Conservation (phyloP, 2,329 filamentous ascomycete genomes). For the Zasmidium citrigriseum region DNA sequence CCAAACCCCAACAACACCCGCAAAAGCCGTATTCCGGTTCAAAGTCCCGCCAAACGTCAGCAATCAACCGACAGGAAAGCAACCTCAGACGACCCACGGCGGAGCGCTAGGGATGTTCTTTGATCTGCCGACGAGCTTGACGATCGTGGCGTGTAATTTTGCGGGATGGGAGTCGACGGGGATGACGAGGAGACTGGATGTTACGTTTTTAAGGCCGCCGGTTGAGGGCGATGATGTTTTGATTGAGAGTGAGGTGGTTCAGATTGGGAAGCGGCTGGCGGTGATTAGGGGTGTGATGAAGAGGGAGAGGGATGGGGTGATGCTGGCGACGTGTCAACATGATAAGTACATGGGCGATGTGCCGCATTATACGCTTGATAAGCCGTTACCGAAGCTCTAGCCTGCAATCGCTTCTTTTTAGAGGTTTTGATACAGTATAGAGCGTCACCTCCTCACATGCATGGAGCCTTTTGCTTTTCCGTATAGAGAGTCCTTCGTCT, state of each 20-base stretch:
- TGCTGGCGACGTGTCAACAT: constrained; percentile 33
- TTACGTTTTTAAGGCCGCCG: constrained; percentile 46
- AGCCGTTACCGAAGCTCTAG: constrained; percentile 1
- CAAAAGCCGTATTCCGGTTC: constrained; percentile 16
- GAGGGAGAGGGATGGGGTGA: constrained; percentile 31
- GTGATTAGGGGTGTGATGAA: constrained; percentile 42
- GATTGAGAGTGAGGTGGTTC: constrained; percentile 45
- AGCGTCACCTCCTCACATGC: too few species aligned
- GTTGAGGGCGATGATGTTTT: constrained; percentile 39
- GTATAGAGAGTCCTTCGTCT: too few species aligned
- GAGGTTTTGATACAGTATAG: too few species aligned
- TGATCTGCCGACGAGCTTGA: constrained; percentile 52
- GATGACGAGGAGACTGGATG: constrained; percentile 43
- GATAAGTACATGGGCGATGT: constrained; percentile 19
- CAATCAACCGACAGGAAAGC: constrained; percentile 16
- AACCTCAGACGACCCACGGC: constrained; percentile 21
- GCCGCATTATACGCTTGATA: constrained; percentile 10
- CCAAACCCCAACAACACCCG: constrained; percentile 6
- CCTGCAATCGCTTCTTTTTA: too few species aligned
- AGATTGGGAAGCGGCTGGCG: constrained; percentile 43
- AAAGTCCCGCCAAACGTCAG: constrained; percentile 17
- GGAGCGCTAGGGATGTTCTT: constrained; percentile 56
- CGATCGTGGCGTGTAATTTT: constrained; percentile 22
- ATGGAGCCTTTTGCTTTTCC: too few species aligned
- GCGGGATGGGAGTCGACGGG: constrained; percentile 41